Evolutionary conservation across 2,329 filamentous ascomycete genomes (phyloP), one percentile per base, ranked within the genome.

Genomic region (Pleoardoris graminearum): DNA sequence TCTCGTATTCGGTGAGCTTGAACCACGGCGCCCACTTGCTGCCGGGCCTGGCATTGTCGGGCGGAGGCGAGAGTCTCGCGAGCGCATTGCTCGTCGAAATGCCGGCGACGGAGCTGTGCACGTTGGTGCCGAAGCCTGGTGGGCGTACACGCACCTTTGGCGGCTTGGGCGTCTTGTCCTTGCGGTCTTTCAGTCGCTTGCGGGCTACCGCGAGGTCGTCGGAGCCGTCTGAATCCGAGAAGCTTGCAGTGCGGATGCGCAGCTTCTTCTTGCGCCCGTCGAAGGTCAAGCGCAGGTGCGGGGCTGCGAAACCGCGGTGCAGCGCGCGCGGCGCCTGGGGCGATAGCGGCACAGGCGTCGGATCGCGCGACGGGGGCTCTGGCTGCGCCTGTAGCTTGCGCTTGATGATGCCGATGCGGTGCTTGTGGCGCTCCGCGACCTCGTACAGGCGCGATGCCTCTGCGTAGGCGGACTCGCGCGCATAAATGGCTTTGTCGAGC

Each of bases 1-100:
- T 85, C 63, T 87, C 85, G 75, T 81, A 87, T 59, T 86, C 84
- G 2, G 85, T 87, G 56, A 87, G 72, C 51, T 83, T 82, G 61
- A 84, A 76, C 85, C 85, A 87, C 1, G 85, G 85, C 54, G 80
- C 74, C 72, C 82, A 81, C 63, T 81, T 80, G 70, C 83, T 85
- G 39, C 85, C 85, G 21, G 81, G 77, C 48, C 76, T 75, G 7
- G 84, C 84, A 66, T 85, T 81, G 17, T 79, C 72, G 12, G 85
- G 85, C 8, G 85, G 85, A 14, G 83, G 82, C 12, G 80, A 79
- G 17, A 86, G 74, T 57, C 80, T 75, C 4, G 84, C 80, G 39
- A 86, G 73, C 3, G 83, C 83, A 68, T 83, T 85, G 61, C 82
- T 85, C 10, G 82, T 85, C 19, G 83, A 85, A 39, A 85, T 84